These are phyloP conservation scores for Tolypocladium ophioglossoides DNA, from an alignment of 2,329 filamentous ascomycete species.

Conservation along the genomic window DNA sequence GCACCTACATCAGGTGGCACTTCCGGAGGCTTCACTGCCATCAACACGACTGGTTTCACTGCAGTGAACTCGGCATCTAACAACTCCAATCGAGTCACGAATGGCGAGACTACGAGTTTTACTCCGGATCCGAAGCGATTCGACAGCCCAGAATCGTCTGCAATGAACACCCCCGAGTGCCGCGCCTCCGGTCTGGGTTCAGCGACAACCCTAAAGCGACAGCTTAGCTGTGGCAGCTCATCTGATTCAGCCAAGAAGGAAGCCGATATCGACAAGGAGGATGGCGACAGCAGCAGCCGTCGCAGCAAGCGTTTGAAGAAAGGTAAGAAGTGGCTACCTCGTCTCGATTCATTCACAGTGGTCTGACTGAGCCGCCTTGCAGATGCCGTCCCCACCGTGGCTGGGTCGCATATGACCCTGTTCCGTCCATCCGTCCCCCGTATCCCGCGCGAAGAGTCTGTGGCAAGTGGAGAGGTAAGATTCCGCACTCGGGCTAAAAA, in stretches of 20 bases:
- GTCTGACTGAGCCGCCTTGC: constrained; percentile 9
- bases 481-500: constrained; percentile 11
- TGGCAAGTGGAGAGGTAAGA: constrained; percentile 30
- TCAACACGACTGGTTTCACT: constrained; percentile 55
- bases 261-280: constrained; percentile 37
- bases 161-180: constrained; percentile 55
- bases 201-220: constrained; percentile 63
- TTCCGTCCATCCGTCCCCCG: constrained; percentile 73
- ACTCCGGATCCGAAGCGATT: constrained; percentile 50
- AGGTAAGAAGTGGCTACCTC: constrained; percentile 10
- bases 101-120: constrained; percentile 42
- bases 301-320: constrained; percentile 92
- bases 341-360: not conserved
- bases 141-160: constrained; percentile 51
- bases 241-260: constrained; percentile 39
- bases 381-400: constrained; percentile 69
- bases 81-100: constrained; percentile 47
- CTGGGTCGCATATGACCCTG: constrained; percentile 92
- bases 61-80: constrained; percentile 63
- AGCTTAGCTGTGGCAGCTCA: constrained; percentile 50
- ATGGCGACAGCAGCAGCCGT: constrained; percentile 57
- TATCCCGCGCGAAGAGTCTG: constrained; percentile 43
- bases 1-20: constrained; percentile 26
- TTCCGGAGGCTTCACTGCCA: constrained; percentile 50
- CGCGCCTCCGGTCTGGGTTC: constrained; percentile 43